Base-by-base conservation (phyloP, 2,329 filamentous ascomycete genomes). In the Septoria linicola region DNA sequence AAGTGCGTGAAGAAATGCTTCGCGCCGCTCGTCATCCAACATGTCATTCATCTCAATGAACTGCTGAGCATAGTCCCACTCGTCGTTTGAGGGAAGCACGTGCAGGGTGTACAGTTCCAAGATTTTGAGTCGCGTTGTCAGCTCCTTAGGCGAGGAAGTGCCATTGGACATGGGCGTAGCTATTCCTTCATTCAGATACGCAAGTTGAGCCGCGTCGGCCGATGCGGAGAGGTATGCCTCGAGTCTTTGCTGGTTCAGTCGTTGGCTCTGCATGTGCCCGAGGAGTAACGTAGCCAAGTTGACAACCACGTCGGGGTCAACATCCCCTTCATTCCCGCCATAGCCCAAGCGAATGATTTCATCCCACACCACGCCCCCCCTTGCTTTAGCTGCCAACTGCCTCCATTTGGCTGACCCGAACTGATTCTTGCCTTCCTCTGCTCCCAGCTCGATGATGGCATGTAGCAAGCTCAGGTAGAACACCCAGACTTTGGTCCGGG, bases 21-120 rank as follows among this genome's bases (percentile, higher is more conserved):
- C 89, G 57, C 89, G 84, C 37, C 89, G 82, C 73, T 97, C 93
- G 45, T 96, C 92, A 68, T 97, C 92, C 1, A 99, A 79, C 20
- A 96, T 83, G 40, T 92, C 84, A 68, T 85, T 93, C 65, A 89
- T 82, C 63, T 79, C 83, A 65, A 97, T 95, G 69, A 97, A 97
- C 62, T 95, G 88, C 53, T 83, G 82, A 3, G 93, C 89, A 63
- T 96, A 96, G 52, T 96, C 89, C 93, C 93, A 99, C 72, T 97
- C 90, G 49, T 89, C 84, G 62, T 96, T 97, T 46, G 89, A 81
- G 4, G 92, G 84, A n/a, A 99, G 81, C 6, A 97, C 89, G 66
- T 99, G 93, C 3, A 99, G 79, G 1, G 90, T 95, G 70, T 96
- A 99, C 7, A 99, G 79, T 72, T 99, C 93, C 43, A 99, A 81